Conservation (phyloP, 2,329 filamentous ascomycete species). For the Aspergillus calidoustus region DNA sequence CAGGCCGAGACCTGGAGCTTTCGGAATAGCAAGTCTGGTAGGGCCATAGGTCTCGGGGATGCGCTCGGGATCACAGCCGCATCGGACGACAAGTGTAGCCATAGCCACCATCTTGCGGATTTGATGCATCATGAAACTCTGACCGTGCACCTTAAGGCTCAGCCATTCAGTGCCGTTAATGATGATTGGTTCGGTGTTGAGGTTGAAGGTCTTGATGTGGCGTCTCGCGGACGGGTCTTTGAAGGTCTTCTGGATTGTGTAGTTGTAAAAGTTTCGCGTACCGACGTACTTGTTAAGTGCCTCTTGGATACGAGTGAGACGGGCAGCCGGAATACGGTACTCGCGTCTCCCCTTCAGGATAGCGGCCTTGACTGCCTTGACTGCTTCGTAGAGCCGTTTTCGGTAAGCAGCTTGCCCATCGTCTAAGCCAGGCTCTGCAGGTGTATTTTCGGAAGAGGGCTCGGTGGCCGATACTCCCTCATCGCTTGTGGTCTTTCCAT, state of each 20-base stretch:
- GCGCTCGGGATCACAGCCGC: constrained; percentile 72
- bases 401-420: constrained; percentile 29
- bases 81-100: constrained; percentile 81
- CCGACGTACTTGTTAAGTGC: constrained; percentile 77
- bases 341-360: constrained; percentile 81
- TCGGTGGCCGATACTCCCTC: neutral
- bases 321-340: constrained; percentile 76
- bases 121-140: constrained; percentile 99
- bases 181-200: constrained; percentile 75
- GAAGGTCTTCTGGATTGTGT: constrained; percentile 86
- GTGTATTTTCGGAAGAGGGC: constrained; percentile 1
- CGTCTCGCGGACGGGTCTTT: constrained; percentile 84
- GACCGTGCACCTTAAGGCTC: constrained; percentile 92
- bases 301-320: constrained; percentile 75
- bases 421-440: constrained; percentile 20
- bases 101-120: constrained; percentile 99
- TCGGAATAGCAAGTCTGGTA: constrained; percentile 83
- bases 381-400: constrained; percentile 64
- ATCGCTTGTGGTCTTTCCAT: constrained; percentile 10
- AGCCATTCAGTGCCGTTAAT: constrained; percentile 95
- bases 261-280: constrained; percentile 95
- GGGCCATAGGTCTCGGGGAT: constrained; percentile 75
- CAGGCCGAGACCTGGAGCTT: constrained; percentile 86
- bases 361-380: constrained; percentile 77
- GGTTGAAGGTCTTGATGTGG: constrained; percentile 88